Base-by-base conservation (phyloP, 192 early-diverging fungal genomes). In the Thoreauomyces humboldtii region DNA sequence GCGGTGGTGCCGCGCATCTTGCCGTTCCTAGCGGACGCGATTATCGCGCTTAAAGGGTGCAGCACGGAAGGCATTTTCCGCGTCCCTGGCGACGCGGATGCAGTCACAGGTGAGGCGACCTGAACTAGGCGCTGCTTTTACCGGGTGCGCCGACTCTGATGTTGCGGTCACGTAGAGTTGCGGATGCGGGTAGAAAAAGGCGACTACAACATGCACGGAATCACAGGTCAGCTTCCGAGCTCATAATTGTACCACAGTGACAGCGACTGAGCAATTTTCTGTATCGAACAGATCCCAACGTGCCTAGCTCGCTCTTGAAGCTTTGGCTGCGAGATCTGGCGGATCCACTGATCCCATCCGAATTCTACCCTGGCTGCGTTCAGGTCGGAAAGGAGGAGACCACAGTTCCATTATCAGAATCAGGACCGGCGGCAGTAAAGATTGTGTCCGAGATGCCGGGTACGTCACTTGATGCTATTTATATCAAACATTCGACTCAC, bases 241-340 rank as follows among this genome's bases (percentile, higher is more conserved):
- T n/a, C n/a, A n/a, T n/a, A n/a, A n/a, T n/a, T n/a, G n/a, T n/a
- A n/a, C n/a, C n/a, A n/a, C n/a, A n/a, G n/a, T n/a, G n/a, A n/a
- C n/a, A n/a, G 44, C 44, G 14, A 46, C n/a, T 6, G 44, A 46
- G 19, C 12, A 46, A 14, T 17, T 3, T 46, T 46, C n/a, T n/a
- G n/a, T n/a, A n/a, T n/a, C n/a, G n/a, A n/a, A 12, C 63, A 73
- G 80, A 98, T 64, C 92, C 96, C 12, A 89, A 93, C 70, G 89
- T 96, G 3, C 92, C 94, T 0, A 90, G 91, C 36, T 95, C 92
- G 4, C 74, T 98, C 25, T 74, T 98, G 9, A 95, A 95, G 57
- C 81, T 90, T 7, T 98, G 94, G 94, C 81, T 98, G 41, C 86
- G 96, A 35, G 96, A 98, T 35, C 82, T 98, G 25, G 82, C 92